A percentile compares a stretch with the other conserved stretches of the same genome.
Evolutionary conservation across 2,329 filamentous ascomycete genomes (phyloP).

Genomic region (Exophiala aquamarina): DNA sequence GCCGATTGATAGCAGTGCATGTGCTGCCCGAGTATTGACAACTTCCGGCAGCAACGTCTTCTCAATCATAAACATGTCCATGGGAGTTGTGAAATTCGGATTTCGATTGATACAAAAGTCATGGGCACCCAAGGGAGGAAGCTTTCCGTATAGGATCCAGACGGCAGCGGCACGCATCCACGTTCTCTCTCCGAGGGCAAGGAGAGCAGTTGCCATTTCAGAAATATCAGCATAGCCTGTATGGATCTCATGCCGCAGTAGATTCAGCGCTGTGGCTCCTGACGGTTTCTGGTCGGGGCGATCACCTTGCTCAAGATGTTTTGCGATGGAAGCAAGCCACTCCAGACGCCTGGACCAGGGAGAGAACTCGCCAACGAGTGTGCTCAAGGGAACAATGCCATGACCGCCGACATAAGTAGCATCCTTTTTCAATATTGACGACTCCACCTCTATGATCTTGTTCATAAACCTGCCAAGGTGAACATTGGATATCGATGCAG

Average conservation of each 20-base stretch:
- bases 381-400: constrained; percentile 87
- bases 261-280: constrained; percentile 74
- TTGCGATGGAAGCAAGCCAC: constrained; percentile 76
- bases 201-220: constrained; percentile 68
- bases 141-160: constrained; percentile 85
- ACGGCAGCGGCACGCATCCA: constrained; percentile 90
- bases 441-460: constrained; percentile 83
- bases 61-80: constrained; percentile 56
- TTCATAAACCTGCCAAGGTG: constrained; percentile 80
- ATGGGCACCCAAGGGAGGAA: constrained; percentile 72
- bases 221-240: constrained; percentile 90
- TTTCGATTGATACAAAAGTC: constrained; percentile 78
- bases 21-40: constrained; percentile 70
- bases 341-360: constrained; percentile 81
- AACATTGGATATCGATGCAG: constrained; percentile 70
- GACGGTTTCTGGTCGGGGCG: constrained; percentile 30
- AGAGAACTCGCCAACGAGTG: constrained; percentile 79
- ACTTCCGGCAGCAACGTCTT: constrained; percentile 71
- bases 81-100: constrained; percentile 35
- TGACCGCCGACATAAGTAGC: constrained; percentile 83
- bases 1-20: constrained; percentile 87
- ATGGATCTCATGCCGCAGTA: constrained; percentile 71
- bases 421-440: constrained; percentile 72
- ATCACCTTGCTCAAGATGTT: constrained; percentile 60
- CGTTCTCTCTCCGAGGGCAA: constrained; percentile 77